Base-by-base conservation (phyloP, 495 filamentous ascomycete genomes). In the Paragyromitra xinjiangensis region DNA sequence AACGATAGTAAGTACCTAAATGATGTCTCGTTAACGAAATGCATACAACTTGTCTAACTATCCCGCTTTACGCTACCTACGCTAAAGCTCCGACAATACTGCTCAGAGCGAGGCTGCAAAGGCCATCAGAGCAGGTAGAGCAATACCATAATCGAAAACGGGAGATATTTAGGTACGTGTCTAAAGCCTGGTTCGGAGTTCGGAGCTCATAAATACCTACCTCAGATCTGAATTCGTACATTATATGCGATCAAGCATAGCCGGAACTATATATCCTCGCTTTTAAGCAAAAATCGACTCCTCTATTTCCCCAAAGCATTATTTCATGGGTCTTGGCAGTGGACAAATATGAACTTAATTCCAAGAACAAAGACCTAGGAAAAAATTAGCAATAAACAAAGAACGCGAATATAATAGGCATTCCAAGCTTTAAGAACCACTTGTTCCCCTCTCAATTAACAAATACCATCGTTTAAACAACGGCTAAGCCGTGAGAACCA, bases 61-160 rank as follows among this genome's bases (percentile, higher is more conserved):
- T 6, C 9, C 9, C 3, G 29, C 3, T 55, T 64, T 6, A 45
- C 14, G 7, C 48, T 78, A 22, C 53, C 62, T 44, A 45, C 44
- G 22, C 34, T 51, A 53, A 50, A 75, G 64, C 86, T 91, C 90
- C 14, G 90, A 93, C 62, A 87, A 93, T 83, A 88, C 85, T n/a
- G 91, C 91, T 56, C 88, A 91, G 83, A 90, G 89, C 64, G 88
- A 92, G 82, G 83, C 92, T 67, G 91, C 88, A 22, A 89, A 92
- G 84, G 91, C 90, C 37, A 92, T 88, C 11, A 85, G 90, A 80
- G 84, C 85, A 76, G 91, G 90, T 7, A 86, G 84, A 71, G 87
- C 85, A 19, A 87, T 93, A 71, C 90, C 91, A 4, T 92, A 78
- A 86, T 6, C 26, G 16, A 34, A 34, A 29, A 8, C 3, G 6